phyloP scores from a whole-genome alignment of 108 stramenopile species.

The Pseudonitzschia delicatissima region DNA sequence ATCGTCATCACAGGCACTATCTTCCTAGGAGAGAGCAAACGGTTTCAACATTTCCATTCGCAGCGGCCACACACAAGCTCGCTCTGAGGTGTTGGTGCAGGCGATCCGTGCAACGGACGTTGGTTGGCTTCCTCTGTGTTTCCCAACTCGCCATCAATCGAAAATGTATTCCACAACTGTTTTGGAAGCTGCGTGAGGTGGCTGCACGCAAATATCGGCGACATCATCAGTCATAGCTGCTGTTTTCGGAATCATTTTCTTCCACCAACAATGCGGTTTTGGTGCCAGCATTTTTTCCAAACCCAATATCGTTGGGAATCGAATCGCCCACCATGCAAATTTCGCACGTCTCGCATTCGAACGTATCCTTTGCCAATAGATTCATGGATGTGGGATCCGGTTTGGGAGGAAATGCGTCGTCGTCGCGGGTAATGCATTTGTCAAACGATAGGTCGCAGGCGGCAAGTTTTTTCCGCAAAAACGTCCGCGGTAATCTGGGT shows the following conservation, averaged over 20 bases:
- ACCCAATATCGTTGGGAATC: constrained; percentile 36
- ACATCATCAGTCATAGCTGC: no score
- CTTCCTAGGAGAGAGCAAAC: not conserved
- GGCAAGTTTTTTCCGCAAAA: constrained; percentile 8
- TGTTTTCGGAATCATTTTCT: not conserved
- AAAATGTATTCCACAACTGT: constrained; percentile 20
- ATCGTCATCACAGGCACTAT: constrained; percentile 13
- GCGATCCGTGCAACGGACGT: constrained; percentile 5
- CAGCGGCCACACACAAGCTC: constrained; percentile 26
- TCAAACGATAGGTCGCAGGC: constrained; percentile 1
- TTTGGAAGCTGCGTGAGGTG: constrained; percentile 17
- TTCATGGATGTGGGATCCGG: constrained; percentile 38
- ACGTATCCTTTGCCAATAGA: constrained; percentile 22
- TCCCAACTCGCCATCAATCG: constrained; percentile 22
- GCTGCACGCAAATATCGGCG: constrained; percentile 23
- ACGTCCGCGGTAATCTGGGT: constrained; percentile 21
- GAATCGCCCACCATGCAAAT: constrained; percentile 51
- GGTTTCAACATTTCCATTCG: constrained; percentile 17
- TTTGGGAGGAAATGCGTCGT: constrained; percentile 32
- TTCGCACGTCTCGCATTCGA: constrained; percentile 17
- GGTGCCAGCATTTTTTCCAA: constrained; percentile 42
- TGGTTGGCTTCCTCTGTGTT: constrained; percentile 10
- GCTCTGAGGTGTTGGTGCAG: constrained; percentile 25
- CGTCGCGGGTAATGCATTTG: constrained; percentile 33
- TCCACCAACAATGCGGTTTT: constrained; percentile 27